Evolutionary conservation across 352 stramenopile genomes (phyloP), one percentile per base, ranked within the genome.

Genomic region (Globisporangium paroecandrum): DNA sequence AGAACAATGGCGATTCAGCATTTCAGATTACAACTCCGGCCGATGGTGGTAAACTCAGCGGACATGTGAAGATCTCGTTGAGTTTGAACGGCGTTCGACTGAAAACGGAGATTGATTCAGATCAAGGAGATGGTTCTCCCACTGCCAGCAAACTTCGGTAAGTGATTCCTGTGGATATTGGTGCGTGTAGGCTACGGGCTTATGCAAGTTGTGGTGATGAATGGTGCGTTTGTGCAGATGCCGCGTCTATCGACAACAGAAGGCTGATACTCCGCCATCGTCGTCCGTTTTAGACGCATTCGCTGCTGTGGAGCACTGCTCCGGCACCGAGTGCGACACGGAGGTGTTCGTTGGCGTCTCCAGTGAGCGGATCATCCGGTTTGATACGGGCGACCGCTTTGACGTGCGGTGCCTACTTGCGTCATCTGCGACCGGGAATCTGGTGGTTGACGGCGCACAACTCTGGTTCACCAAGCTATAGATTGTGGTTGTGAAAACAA

Each of bases 321-420:
- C 56, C 46, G 64, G 58, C 8, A 12, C 51, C 15, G 66, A 68
- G 38, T 89, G 81, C 43, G 58, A 78, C 4, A 62, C 74, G 43
- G 83, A 60, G 5, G 73, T 90, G 53, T 91, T 89, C 25, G 32
- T 82, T 9, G 80, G 82, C 9, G 51, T 85, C 4, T 76, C 79
- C 36, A 71, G 58, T 22, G 75, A 85, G 36, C 68, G 71, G 32
- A 70, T 92, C 18, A 66, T 82, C 5, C 29, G 62, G 9, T 74
- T 75, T 41, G 59, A 34, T 47, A 3, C 22, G 12, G 69, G 74
- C 1, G 84, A 90, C 55, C 69, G 62, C 4, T 82, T 89, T 59
- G 75, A 74, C 2, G 66, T 77, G 0, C 66, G 64, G 20, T 91
- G 82, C 53, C 41, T 71, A 10, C n/a, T 83, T 4, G 59, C 68